Base-by-base conservation (phyloP, 192 early-diverging fungal species). In the Podila minutissima region DNA sequence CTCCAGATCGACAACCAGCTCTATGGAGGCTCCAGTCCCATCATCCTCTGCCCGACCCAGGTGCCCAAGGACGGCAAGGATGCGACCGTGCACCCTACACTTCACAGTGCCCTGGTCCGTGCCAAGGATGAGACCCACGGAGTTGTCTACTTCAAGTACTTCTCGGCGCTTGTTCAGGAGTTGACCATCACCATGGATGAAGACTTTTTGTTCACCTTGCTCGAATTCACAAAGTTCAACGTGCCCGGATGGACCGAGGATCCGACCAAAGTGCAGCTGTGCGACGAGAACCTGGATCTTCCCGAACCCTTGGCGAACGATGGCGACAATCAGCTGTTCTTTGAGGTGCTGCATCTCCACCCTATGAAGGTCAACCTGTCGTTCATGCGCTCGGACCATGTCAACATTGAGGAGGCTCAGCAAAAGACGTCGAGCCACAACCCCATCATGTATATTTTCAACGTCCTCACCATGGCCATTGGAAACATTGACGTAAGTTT, bases 291-390 rank as follows among this genome's bases (percentile, higher is more conserved):
- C 22, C 64, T 87, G 22, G 89, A 88, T 26, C 92, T 97, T 19
- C 93, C 95, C 3, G 92, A 96, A 48, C 91, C 91, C 3, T 86
- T 86, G 9, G 74, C 91, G 5, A 84, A 85, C 1, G 93, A 96
- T 38, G 92, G 89, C 2, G 91, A 91, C 13, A 82, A 85, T 26
- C 91, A 93, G 74, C 68, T 97, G 62, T 99, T 98, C 79, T 99
- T 98, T 90, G 98, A 98, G 81, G 89, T 92, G 48, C 89, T 99
- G 57, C 92, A 96, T 60, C 86, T 98, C 51, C 96, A 98, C 72
- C 98, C 98, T 0, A 90, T 98, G 75, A 96, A 97, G 75, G 84
- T 97, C 74, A 97, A 98, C 76, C 83, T 99, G n/a, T 97, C 98
- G 12, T 99, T 98, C 85, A 90, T 95, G 71, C 87, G 96, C 70